phyloP scores from a whole-genome alignment of 768 basidiomycete genomes.

The Lactifluus hygrophoroides region DNA sequence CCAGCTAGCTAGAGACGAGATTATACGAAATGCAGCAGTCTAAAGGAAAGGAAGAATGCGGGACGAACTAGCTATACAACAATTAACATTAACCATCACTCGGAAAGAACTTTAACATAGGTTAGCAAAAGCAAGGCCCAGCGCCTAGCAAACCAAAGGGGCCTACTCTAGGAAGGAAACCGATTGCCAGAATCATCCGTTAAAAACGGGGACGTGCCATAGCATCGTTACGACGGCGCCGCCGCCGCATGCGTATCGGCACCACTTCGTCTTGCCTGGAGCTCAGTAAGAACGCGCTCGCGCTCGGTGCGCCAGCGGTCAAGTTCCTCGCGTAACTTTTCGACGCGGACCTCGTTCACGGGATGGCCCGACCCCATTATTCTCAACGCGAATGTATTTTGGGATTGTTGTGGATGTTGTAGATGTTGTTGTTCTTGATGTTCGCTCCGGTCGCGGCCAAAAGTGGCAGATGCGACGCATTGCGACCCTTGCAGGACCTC shows the following conservation, averaged over 20 bases:
- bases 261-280: constrained; percentile 1
- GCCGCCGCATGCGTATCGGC: neutral
- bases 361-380: constrained; percentile 61
- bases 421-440: no score
- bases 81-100: constrained; percentile 4
- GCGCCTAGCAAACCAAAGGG: neutral
- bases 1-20: neutral
- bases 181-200: neutral
- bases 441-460: constrained; percentile 26
- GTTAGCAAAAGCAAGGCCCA: neutral
- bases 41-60: neutral
- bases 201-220: neutral
- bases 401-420: no score
- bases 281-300: constrained; percentile 19
- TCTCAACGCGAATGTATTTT: constrained; percentile 28
- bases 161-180: neutral
- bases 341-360: constrained; percentile 53
- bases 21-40: neutral
- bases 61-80: constrained; percentile 6
- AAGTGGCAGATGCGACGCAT: constrained; percentile 27
- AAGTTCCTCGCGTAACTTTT: constrained; percentile 57
- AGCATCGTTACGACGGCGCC: constrained; percentile 3
- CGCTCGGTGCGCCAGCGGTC: constrained; percentile 58
- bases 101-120: constrained; percentile 2
- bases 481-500: constrained; percentile 33